phyloP scores from a whole-genome alignment of 768 basidiomycete species.

The Trametes elegans region DNA sequence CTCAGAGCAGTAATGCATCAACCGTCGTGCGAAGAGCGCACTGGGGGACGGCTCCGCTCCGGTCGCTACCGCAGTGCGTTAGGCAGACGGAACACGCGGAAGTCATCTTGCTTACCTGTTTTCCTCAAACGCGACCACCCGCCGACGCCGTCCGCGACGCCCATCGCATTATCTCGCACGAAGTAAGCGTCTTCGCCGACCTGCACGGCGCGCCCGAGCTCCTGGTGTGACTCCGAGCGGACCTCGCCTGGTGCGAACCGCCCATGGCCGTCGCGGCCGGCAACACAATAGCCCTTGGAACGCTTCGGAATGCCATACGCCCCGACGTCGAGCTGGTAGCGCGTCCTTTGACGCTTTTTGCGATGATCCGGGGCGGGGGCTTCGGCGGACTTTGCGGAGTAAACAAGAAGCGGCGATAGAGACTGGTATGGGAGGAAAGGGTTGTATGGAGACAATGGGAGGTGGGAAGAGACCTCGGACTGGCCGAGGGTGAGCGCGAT shows the following conservation, averaged over 20 bases:
- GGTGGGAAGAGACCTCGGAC: slow-evolving; percentile 30
- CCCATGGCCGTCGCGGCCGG: slow-evolving; percentile 26
- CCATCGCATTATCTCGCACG: slow-evolving; percentile 79
- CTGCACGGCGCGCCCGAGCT: slow-evolving; percentile 58
- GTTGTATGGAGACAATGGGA: slow-evolving; percentile 32
- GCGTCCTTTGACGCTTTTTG: slow-evolving; percentile 31
- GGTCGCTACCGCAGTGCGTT: slow-evolving; percentile 1
- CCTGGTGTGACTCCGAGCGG: slow-evolving; percentile 19
- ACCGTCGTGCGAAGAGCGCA: slow-evolving; percentile 67
- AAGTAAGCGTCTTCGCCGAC: slow-evolving; percentile 95
- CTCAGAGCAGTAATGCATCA: slow-evolving; percentile 84
- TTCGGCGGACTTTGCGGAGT: slow-evolving; percentile 20
- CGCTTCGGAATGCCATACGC: slow-evolving; percentile 85
- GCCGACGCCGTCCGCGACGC: slow-evolving; percentile 94
- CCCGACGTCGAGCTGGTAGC: slow-evolving; percentile 66
- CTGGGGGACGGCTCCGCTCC: slow-evolving; percentile 38
- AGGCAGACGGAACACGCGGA: neutral
- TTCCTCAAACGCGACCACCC: slow-evolving; percentile 75
- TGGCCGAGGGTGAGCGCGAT: slow-evolving; percentile 46
- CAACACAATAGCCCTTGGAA: slow-evolving; percentile 22
- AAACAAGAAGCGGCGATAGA: slow-evolving; percentile 33
- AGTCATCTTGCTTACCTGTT: slow-evolving; percentile 29
- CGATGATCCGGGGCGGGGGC: slow-evolving; percentile 19
- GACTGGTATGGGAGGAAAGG: slow-evolving; percentile 40
- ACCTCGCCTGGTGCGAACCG: slow-evolving; percentile 12